Evolutionary conservation across 2,329 filamentous ascomycete species (phyloP).

Genomic region (Venturia oleaginea): DNA sequence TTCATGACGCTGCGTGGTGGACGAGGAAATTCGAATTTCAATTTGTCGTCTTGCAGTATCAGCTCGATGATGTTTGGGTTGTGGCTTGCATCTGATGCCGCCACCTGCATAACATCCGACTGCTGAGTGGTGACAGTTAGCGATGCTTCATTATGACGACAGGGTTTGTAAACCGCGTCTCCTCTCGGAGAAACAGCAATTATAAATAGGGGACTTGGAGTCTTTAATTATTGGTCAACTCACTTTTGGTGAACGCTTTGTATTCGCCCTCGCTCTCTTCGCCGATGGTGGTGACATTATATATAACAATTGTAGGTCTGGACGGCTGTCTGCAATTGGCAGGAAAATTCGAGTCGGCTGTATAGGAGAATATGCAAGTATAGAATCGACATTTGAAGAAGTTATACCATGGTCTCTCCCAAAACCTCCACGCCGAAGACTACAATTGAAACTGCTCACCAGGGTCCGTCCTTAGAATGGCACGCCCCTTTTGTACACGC

Average conservation of each 20-base stretch:
- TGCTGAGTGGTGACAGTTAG: neutral
- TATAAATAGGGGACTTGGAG: neutral
- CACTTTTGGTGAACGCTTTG: neutral
- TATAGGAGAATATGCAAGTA: neutral
- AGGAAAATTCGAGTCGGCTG: neutral
- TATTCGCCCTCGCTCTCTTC: neutral
- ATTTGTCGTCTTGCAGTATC: conserved; percentile 1
- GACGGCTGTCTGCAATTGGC: neutral
- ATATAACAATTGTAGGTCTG: neutral
- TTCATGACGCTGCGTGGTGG: neutral
- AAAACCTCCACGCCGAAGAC: neutral
- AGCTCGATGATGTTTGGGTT: conserved; percentile 6
- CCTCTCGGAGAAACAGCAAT: neutral
- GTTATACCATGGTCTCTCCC: neutral
- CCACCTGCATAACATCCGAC: neutral
- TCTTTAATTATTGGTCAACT: neutral
- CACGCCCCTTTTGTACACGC: neutral
- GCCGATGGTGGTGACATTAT: neutral
- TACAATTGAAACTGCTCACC: neutral
- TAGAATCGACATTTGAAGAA: neutral
- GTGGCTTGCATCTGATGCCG: neutral
- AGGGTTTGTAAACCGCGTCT: neutral
- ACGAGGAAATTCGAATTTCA: neutral
- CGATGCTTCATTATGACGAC: neutral
- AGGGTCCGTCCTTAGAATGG: neutral